Conservation (phyloP, 768 basidiomycete genomes). For the Agaricus bisporus region DNA sequence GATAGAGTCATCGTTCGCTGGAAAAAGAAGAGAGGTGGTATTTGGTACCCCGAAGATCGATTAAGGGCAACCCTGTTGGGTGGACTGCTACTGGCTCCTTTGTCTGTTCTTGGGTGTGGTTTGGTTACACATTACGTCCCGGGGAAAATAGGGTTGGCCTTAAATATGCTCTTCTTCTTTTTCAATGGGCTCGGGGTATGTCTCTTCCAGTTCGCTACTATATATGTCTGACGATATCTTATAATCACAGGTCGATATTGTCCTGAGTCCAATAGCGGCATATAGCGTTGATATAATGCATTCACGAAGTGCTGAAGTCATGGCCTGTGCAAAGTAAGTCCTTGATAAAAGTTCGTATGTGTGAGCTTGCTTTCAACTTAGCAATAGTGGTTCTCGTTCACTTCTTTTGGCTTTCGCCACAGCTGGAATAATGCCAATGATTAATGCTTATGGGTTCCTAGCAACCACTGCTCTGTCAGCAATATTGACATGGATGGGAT, state of each 20-base stretch:
- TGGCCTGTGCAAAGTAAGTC: constrained; percentile 48
- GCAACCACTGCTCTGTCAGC: constrained; percentile 42
- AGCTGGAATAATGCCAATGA: constrained; percentile 44
- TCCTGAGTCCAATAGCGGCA: constrained; percentile 46
- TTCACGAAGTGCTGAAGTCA: constrained; percentile 54
- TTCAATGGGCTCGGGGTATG: constrained; percentile 58
- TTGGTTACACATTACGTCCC: constrained; percentile 43
- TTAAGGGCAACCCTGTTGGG: constrained; percentile 46
- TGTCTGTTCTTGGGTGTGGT: constrained; percentile 44
- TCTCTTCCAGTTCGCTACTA: constrained; percentile 3
- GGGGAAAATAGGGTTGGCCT: constrained; percentile 39
- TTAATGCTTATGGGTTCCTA: constrained; percentile 46
- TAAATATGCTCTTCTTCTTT: constrained; percentile 51
- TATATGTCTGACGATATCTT: neutral
- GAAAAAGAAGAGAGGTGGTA: constrained; percentile 42
- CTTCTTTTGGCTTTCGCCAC: constrained; percentile 37
- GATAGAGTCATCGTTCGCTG: constrained; percentile 46
- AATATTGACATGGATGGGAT: constrained; percentile 40
- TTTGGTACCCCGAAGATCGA: constrained; percentile 67
- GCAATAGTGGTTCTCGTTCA: constrained; percentile 39
- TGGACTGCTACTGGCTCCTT: constrained; percentile 41
- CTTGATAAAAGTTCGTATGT: neutral
- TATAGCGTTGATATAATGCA: constrained; percentile 61
- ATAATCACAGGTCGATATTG: constrained; percentile 44
- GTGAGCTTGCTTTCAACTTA: neutral